A percentile compares a stretch with the other conserved stretches of the same genome.
phyloP scores from a whole-genome alignment of 148 eudicot genomes.

The Fagopyrum esculentum region DNA sequence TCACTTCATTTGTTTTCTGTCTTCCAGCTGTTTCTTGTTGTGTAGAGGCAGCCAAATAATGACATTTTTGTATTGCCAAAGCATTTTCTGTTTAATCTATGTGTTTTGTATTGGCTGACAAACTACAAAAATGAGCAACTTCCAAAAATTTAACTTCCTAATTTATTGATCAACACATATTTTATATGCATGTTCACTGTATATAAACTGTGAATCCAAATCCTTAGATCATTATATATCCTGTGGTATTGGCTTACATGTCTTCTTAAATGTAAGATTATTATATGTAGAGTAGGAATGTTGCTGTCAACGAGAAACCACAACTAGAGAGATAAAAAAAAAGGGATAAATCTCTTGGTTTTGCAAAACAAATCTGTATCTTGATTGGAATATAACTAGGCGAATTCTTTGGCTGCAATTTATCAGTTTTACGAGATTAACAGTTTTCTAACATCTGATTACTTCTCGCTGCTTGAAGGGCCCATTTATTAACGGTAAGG shows the following conservation, averaged over 20 bases:
- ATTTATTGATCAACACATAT: not conserved
- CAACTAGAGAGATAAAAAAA: no score
- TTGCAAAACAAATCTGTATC: not conserved
- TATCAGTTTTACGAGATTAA: not conserved
- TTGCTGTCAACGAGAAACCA: not conserved
- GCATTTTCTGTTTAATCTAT: not conserved
- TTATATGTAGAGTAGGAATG: not conserved
- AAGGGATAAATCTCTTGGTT: not conserved
- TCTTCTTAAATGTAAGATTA: not conserved
- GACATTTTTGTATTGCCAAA: not conserved
- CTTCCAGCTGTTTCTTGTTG: not conserved
- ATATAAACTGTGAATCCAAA: not conserved
- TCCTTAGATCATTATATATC: not conserved
- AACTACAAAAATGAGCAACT: no score
- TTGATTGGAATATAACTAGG: not conserved
- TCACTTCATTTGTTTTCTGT: not conserved
- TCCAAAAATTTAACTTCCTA: no score
- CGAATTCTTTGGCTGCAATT: not conserved
- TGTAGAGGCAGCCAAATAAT: not conserved
- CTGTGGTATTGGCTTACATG: not conserved
- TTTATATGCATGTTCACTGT: not conserved
- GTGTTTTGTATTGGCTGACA: no score
- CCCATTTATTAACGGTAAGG: constrained; percentile 73
- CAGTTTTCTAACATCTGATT: constrained; percentile 3
- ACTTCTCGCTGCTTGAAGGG: constrained; percentile 47